Conservation (phyloP, 352 stramenopile species). For the Hyaloperonospora arabidopsidis region DNA sequence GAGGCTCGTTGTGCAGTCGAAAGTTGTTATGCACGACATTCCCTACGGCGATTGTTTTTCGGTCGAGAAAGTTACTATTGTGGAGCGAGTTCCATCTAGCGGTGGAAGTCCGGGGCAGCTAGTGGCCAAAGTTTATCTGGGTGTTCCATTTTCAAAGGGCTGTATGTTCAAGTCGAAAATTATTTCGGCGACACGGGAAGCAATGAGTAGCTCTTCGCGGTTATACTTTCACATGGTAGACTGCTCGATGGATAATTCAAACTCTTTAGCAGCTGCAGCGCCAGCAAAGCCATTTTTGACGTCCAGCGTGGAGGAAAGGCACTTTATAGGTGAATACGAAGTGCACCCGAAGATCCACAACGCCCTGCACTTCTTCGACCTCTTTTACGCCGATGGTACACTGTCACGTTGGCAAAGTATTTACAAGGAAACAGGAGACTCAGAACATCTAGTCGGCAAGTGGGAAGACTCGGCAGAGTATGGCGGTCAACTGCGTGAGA, state of each 20-base stretch:
- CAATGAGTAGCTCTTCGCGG: constrained; percentile 42
- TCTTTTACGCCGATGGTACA: constrained; percentile 57
- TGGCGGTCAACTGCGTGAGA: constrained; percentile 51
- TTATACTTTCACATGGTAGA: constrained; percentile 62
- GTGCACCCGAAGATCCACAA: constrained; percentile 45
- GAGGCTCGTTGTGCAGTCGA: constrained; percentile 53
- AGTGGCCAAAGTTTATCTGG: constrained; percentile 58
- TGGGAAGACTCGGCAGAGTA: constrained; percentile 56
- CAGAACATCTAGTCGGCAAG: constrained; percentile 44
- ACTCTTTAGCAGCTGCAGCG: constrained; percentile 3
- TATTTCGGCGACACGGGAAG: constrained; percentile 66
- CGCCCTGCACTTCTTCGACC: constrained; percentile 57
- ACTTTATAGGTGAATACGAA: constrained; percentile 61
- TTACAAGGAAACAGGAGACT: constrained; percentile 53
- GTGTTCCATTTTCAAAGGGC: constrained; percentile 80
- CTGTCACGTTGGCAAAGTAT: constrained; percentile 46
- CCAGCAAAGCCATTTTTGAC: constrained; percentile 54
- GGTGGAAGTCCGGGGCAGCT: constrained; percentile 31
- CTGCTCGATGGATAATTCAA: constrained; percentile 30
- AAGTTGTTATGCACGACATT: constrained; percentile 73
- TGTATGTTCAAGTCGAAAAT: constrained; percentile 89
- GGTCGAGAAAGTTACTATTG: constrained; percentile 56
- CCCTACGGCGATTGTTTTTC: constrained; percentile 83
- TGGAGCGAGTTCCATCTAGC: constrained; percentile 39
- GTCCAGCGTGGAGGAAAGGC: constrained; percentile 57